Conservation (phyloP, 2,329 filamentous ascomycete genomes). For the Passalora sequoiae region DNA sequence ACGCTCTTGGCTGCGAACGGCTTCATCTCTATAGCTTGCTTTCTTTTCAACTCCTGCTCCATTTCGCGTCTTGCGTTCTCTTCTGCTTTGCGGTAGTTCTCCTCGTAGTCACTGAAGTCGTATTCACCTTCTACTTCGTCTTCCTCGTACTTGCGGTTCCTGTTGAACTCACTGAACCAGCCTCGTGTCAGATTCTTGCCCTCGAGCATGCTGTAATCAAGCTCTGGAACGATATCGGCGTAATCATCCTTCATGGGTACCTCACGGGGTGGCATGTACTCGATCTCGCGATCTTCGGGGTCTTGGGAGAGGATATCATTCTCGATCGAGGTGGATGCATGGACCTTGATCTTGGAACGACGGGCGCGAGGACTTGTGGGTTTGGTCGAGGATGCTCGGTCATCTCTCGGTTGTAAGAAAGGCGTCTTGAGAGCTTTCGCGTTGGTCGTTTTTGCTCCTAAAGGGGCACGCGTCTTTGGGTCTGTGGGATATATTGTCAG, state of each 20-base stretch:
- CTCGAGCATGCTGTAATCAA: constrained; percentile 38
- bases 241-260: constrained; percentile 39
- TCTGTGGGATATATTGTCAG: constrained; percentile 41
- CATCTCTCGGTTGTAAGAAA: constrained; percentile 31
- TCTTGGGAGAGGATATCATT: constrained; percentile 20
- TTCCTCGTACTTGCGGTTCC: constrained; percentile 58
- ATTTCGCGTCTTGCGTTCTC: constrained; percentile 20
- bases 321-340: constrained; percentile 43
- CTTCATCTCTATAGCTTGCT: constrained; percentile 4
- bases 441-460: constrained; percentile 96
- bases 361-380: constrained; percentile 54
- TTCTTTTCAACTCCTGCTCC: constrained; percentile 19
- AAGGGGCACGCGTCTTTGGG: constrained; percentile 67
- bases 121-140: constrained; percentile 51
- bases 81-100: constrained; percentile 39
- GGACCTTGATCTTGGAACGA: constrained; percentile 56
- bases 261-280: constrained; percentile 78
- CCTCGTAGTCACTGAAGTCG: constrained; percentile 62
- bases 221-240: constrained; percentile 30
- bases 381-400: constrained; percentile 40
- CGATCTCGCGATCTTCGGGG: constrained; percentile 65
- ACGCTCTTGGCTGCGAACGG: constrained; percentile 5
- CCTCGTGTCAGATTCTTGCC: constrained; percentile 51
- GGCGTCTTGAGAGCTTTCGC: constrained; percentile 69
- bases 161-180: constrained; percentile 46